Conservation (phyloP, 176 grass and related monocot species). For the Triticum turgidum region DNA sequence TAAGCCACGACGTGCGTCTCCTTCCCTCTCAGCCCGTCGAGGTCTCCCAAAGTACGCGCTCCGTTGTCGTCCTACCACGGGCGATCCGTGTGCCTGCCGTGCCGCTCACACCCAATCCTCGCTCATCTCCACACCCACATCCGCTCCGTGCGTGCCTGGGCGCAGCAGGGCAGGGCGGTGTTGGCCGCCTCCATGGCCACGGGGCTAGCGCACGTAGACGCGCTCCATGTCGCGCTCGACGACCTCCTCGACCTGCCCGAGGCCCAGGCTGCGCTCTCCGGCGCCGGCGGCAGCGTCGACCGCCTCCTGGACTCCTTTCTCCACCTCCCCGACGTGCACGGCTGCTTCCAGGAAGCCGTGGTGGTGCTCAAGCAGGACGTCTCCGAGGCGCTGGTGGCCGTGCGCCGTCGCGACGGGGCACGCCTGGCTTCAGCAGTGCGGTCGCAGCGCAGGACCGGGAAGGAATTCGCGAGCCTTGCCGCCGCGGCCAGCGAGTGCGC, state of each 20-base stretch:
- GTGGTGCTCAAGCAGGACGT: constrained; percentile 49
- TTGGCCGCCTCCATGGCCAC: not conserved
- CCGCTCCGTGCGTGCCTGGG: constrained; percentile 51
- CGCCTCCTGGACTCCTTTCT: constrained; percentile 69
- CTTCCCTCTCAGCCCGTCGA: constrained; percentile 54
- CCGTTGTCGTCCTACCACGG: too few species aligned
- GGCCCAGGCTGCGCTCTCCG: constrained; percentile 40
- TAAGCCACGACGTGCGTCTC: constrained; percentile 57
- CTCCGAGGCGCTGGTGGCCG: constrained; percentile 37
- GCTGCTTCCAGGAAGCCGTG: constrained; percentile 51
- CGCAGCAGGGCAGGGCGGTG: constrained; percentile 1
- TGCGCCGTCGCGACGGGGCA: constrained; percentile 19
- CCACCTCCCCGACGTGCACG: constrained; percentile 62
- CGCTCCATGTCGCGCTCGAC: constrained; percentile 47
- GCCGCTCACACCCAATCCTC: constrained; percentile 63
- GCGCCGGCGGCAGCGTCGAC: constrained; percentile 14
- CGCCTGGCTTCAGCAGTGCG: constrained; percentile 8
- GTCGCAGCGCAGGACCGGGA: constrained; percentile 43
- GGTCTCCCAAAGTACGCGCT: constrained; percentile 11
- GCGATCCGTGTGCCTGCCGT: constrained; percentile 45
- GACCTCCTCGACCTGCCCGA: constrained; percentile 50
- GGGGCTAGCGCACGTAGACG: constrained; percentile 47
- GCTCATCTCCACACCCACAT: constrained; percentile 61
- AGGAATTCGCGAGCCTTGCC: constrained; percentile 50
- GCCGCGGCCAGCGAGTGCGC: not conserved